Evolutionary conservation across 2,329 filamentous ascomycete species (phyloP), one percentile per base, ranked within the genome.

Genomic region (Sclerotinia subarctica): DNA sequence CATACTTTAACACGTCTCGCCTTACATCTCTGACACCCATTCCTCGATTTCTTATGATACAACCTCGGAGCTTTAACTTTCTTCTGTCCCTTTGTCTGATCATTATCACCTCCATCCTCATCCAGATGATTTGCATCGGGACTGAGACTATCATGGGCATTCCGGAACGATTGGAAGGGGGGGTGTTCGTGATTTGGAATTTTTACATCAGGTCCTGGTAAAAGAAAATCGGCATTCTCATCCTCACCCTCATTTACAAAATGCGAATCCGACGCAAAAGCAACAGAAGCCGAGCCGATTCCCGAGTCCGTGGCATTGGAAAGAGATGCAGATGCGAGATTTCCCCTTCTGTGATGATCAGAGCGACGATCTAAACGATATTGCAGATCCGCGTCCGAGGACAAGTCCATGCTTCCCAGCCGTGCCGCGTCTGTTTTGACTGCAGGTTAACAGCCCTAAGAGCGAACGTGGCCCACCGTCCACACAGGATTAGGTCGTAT

Each of bases 31-130:
- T 73, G 67, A 66, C 77, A 78, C 1, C 77, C 77, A 60, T 71
- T 74, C 47, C 73, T 69, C 35, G 75, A 77, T 70, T 78, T 78
- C 68, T 73, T 76, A 68, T 78, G 77, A 58, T 77, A 78, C 26
- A 78, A 70, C 53, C 77, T 65, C 17, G 72, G 70, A n/a, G 54
- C 59, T 49, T 69, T 71, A 10, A 24, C 35, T 59, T 69, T 62
- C 59, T 57, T 56, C 24, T 65, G 49, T 47, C 35, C 42, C 24
- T 52, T 46, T 11, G 21, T 49, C 46, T 60, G 64, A 32, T 24
- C 53, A 57, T 57, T 11, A 15, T 26, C 44, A 32, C 19, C 53
- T n/a, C 10, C 38, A 38, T 38, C 26, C 64, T 15, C 21, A 35
- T 59, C 38, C 32, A 29, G 44, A 32, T 35, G 64, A 24, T 51